Conservation (phyloP, 768 basidiomycete species). For the Termitomyces bulborhizus region DNA sequence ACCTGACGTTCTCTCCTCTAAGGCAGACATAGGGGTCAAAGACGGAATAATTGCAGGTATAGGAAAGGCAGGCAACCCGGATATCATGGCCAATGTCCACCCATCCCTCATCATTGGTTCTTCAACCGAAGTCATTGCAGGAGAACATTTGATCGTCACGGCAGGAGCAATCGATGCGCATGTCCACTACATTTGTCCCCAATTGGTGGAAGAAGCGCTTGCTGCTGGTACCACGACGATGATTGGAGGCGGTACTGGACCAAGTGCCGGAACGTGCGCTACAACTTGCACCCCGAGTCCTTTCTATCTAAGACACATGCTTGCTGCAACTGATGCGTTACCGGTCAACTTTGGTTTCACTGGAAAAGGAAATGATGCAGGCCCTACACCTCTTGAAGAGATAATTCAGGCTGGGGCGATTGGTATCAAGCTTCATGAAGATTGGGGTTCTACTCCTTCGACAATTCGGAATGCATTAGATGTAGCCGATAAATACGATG, state of each 20-base stretch:
- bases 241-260: constrained; percentile 96
- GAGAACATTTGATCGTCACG: constrained; percentile 90
- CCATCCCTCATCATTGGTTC: constrained; percentile 76
- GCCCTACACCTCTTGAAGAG: constrained; percentile 49
- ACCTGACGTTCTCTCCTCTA: constrained; percentile 19
- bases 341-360: constrained; percentile 94
- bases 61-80: constrained; percentile 97
- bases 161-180: constrained; percentile 92
- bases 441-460: constrained; percentile 91
- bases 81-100: constrained; percentile 79
- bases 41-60: constrained; percentile 76
- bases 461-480: constrained; percentile 72
- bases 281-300: constrained; percentile 93
- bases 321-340: constrained; percentile 84
- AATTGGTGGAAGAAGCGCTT: constrained; percentile 82
- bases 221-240: constrained; percentile 85
- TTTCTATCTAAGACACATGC: constrained; percentile 88
- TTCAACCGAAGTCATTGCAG: constrained; percentile 92
- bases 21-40: constrained; percentile 93
- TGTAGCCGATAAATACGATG: constrained; percentile 86
- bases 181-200: constrained; percentile 93
- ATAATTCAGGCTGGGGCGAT: constrained; percentile 15
- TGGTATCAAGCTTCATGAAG: constrained; percentile 94
- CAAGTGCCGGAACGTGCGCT: constrained; percentile 82
- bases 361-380: constrained; percentile 94